Percentiles rank a stretch among this genome's conserved stretches.
phyloP scores from a whole-genome alignment of 2,329 filamentous ascomycete genomes.

The Sphaerulina populicola region DNA sequence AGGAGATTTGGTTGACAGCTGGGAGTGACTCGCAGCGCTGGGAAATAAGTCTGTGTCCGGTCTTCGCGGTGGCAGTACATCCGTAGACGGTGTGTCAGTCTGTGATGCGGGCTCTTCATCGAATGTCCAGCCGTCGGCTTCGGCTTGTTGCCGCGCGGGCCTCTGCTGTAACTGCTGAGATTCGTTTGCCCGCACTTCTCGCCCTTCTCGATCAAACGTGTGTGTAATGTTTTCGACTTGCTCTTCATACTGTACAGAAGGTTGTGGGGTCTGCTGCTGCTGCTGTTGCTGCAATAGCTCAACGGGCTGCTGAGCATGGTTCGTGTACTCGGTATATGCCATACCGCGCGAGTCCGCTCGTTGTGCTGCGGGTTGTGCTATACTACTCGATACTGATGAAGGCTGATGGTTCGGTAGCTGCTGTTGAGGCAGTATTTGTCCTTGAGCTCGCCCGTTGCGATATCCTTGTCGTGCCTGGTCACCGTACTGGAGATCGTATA shows the following conservation, averaged over 20 bases:
- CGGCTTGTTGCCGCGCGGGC: slow-evolving; percentile 17
- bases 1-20: slow-evolving; percentile 72
- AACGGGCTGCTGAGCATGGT: slow-evolving; percentile 31
- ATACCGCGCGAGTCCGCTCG: slow-evolving; percentile 19
- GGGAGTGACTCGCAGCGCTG: slow-evolving; percentile 50
- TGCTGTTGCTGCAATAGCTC: slow-evolving; percentile 16
- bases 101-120: slow-evolving; percentile 59
- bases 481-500: slow-evolving; percentile 48
- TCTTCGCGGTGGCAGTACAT: slow-evolving; percentile 47
- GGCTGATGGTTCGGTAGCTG: slow-evolving; percentile 56
- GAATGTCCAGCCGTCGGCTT: slow-evolving; percentile 82
- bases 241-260: slow-evolving; percentile 43
- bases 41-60: slow-evolving; percentile 87
- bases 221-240: slow-evolving; percentile 51
- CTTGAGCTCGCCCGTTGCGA: slow-evolving; percentile 31
- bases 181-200: slow-evolving; percentile 44
- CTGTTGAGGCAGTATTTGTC: slow-evolving; percentile 27
- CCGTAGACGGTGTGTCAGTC: slow-evolving; percentile 38
- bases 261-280: slow-evolving; percentile 22
- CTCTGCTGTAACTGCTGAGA: slow-evolving; percentile 14
- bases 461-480: slow-evolving; percentile 27
- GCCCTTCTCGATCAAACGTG: slow-evolving; percentile 51
- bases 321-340: slow-evolving; percentile 35
- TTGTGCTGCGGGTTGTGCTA: slow-evolving; percentile 20
- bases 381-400: slow-evolving; percentile 31